Percentiles rank a stretch among this genome's conserved stretches.
Evolutionary conservation across 2,329 filamentous ascomycete species (phyloP).

Genomic region (Tolypocladium guangdongense): DNA sequence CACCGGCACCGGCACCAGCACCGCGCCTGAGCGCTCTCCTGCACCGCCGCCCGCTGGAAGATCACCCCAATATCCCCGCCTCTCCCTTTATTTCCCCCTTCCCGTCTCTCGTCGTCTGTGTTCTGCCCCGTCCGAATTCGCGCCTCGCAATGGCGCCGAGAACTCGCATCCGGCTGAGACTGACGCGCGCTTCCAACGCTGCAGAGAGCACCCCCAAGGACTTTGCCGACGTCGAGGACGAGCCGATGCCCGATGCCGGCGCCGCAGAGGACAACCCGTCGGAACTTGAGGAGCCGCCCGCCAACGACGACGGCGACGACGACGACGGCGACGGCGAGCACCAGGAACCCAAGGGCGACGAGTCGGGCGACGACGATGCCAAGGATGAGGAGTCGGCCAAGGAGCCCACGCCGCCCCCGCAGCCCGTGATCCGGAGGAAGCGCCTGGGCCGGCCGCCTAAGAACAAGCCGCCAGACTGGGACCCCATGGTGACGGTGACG

Average conservation of each 20-base stretch:
- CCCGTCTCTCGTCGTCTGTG: background rate
- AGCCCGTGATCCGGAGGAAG: conserved; percentile 58
- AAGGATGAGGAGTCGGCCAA: conserved; percentile 34
- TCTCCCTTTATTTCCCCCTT: background rate
- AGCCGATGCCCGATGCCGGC: conserved; percentile 24
- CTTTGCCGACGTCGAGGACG: conserved; percentile 30
- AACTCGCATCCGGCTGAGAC: conserved; percentile 20
- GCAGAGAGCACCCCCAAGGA: conserved; percentile 31
- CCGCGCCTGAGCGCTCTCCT: background rate
- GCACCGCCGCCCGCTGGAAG: background rate
- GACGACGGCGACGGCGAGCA: conserved; percentile 20
- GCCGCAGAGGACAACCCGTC: conserved; percentile 8
- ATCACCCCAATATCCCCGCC: background rate
- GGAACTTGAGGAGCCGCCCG: conserved; percentile 5
- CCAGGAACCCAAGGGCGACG: conserved; percentile 34
- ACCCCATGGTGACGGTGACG: conserved; percentile 47
- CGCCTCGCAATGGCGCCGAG: conserved; percentile 14
- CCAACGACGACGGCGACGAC: conserved; percentile 18
- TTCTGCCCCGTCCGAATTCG: background rate
- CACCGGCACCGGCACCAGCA: background rate
- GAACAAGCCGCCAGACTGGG: conserved; percentile 72
- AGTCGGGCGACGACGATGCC: conserved; percentile 25
- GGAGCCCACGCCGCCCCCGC: conserved; percentile 45
- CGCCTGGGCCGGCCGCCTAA: conserved; percentile 80
- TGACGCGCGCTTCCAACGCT: conserved; percentile 17